These are phyloP conservation scores for Syzygium malaccense DNA, from an alignment of 441 rosid genomes.

Conservation along the genomic window DNA sequence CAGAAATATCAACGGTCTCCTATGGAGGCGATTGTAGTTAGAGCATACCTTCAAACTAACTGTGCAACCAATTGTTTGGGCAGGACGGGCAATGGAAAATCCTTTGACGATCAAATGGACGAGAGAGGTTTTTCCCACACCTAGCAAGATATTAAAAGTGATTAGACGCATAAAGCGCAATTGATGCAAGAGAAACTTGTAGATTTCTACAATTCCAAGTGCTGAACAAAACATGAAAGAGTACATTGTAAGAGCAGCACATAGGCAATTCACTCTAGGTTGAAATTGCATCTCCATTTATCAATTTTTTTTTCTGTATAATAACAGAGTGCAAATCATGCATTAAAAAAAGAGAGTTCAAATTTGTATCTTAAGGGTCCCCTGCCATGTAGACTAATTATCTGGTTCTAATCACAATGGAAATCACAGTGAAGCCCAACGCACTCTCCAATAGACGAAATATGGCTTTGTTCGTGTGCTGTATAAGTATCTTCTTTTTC, in stretches of 20 bases:
- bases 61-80: slow-evolving; percentile 94
- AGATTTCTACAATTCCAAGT: background rate
- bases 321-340: background rate
- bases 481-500: background rate
- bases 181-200: background rate
- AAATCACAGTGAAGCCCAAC: background rate
- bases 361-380: background rate
- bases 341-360: background rate
- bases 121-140: slow-evolving; percentile 96
- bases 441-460: background rate
- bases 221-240: background rate
- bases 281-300: background rate
- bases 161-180: background rate
- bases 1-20: background rate
- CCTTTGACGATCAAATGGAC: slow-evolving; percentile 86
- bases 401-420: background rate
- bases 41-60: slow-evolving; percentile 82
- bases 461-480: background rate
- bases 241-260: background rate
- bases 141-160: slow-evolving; percentile 18
- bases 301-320: background rate
- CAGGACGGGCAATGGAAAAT: slow-evolving; percentile 52
- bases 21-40: background rate
- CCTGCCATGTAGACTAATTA: background rate
- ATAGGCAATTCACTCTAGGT: background rate